phyloP scores from a whole-genome alignment of 2,329 filamentous ascomycete genomes.

The Calonectria henricotiae region DNA sequence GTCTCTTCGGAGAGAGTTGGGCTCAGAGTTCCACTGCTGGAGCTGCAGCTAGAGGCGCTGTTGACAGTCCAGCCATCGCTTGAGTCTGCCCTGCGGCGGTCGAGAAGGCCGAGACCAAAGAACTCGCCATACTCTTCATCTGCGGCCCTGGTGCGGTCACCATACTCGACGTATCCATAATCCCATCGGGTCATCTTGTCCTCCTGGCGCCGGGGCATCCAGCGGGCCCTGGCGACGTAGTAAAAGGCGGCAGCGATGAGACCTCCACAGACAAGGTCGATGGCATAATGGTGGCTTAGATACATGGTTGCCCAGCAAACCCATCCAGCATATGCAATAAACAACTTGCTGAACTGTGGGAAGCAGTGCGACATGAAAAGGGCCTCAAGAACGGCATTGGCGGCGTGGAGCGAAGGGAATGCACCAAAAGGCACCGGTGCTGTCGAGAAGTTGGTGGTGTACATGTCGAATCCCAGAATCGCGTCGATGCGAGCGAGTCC shows the following conservation, averaged over 20 bases:
- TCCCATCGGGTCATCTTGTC: slow-evolving; percentile 95
- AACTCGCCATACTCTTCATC: slow-evolving; percentile 68
- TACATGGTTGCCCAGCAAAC: slow-evolving; percentile 99
- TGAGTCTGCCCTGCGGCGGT: slow-evolving; percentile 65
- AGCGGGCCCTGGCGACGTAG: slow-evolving; percentile 85
- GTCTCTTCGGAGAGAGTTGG: slow-evolving; percentile 66
- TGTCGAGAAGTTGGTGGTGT: slow-evolving; percentile 92
- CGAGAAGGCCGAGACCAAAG: slow-evolving; percentile 66
- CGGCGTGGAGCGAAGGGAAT: slow-evolving; percentile 94
- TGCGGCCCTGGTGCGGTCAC: slow-evolving; percentile 69
- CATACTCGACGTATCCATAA: slow-evolving; percentile 93
- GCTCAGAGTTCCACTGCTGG: slow-evolving; percentile 67
- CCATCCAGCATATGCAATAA: slow-evolving; percentile 90
- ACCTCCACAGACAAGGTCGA: slow-evolving; percentile 91
- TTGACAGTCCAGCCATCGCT: slow-evolving; percentile 94
- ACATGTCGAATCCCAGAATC: slow-evolving; percentile 92
- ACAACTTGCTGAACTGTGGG: slow-evolving; percentile 84
- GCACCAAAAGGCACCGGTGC: slow-evolving; percentile 95
- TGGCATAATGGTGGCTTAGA: slow-evolving; percentile 95
- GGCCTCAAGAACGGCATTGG: slow-evolving; percentile 89
- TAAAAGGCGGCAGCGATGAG: slow-evolving; percentile 84
- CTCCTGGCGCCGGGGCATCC: slow-evolving; percentile 84
- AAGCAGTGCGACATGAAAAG: slow-evolving; percentile 96
- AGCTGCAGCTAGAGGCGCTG: slow-evolving; percentile 79
- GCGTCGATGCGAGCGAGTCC: slow-evolving; percentile 91